Evolutionary conservation across 257 asterid genomes (phyloP).

Genomic region (Henckelia pumila): DNA sequence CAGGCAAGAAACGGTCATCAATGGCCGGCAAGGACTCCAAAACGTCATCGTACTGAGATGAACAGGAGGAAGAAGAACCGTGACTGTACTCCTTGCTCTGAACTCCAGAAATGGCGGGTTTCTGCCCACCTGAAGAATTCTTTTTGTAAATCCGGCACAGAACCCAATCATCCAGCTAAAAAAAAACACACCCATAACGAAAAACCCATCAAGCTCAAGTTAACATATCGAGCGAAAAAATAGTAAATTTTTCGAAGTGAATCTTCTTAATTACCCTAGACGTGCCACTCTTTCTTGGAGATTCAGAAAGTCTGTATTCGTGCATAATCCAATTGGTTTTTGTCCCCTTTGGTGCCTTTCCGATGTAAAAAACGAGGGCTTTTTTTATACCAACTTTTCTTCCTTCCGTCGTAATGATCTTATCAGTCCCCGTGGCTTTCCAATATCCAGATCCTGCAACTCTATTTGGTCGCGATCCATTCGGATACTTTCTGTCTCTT

Average conservation of each 20-base stretch:
- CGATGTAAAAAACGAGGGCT: conserved; percentile 80
- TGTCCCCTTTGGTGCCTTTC: conserved; percentile 89
- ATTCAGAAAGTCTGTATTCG: conserved; percentile 60
- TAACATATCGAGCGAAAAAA: background rate
- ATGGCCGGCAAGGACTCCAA: conserved; percentile 63
- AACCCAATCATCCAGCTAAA: conserved; percentile 81
- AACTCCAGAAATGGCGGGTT: conserved; percentile 18
- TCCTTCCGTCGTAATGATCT: conserved; percentile 55
- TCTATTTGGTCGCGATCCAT: conserved; percentile 84
- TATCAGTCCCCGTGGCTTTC: conserved; percentile 94
- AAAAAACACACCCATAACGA: background rate
- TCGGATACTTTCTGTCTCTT: conserved; percentile 78
- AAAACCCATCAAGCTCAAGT: background rate
- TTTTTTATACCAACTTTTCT: conserved; percentile 86
- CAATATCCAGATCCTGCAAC: conserved; percentile 89
- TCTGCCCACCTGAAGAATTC: conserved; percentile 33
- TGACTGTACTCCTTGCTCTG: conserved; percentile 50
- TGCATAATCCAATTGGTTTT: conserved; percentile 97
- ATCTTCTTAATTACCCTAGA: conserved; percentile 41
- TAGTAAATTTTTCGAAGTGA: background rate
- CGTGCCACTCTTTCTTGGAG: conserved; percentile 46
- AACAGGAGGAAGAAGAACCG: conserved; percentile 54
- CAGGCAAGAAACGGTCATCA: conserved; percentile 40
- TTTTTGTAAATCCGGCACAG: conserved; percentile 64
- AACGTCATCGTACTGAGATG: conserved; percentile 71